These are phyloP conservation scores for Cercospora sp. DNA, from an alignment of 2,329 filamentous ascomycete genomes.

Conservation along the genomic window DNA sequence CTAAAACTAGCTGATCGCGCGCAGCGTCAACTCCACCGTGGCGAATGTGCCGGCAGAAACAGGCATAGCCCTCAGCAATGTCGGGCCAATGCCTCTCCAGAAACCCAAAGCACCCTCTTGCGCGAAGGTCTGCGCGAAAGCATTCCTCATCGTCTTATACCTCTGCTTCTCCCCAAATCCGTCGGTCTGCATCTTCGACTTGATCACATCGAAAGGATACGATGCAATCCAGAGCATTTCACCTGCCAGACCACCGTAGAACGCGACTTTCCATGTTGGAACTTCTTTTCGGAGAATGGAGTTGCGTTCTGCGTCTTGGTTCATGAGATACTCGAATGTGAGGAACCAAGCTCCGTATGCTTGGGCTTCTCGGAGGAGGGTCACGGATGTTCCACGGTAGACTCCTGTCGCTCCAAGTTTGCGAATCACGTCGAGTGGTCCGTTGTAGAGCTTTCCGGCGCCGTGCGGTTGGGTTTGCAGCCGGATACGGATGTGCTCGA, in stretches of 20 bases:
- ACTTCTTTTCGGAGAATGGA: slow-evolving; percentile 72
- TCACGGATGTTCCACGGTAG: slow-evolving; percentile 86
- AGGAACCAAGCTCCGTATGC: slow-evolving; percentile 97
- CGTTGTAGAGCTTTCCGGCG: slow-evolving; percentile 71
- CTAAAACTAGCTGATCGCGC: slow-evolving; percentile 36
- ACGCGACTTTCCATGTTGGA: slow-evolving; percentile 78
- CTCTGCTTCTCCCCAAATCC: slow-evolving; percentile 72
- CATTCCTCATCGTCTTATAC: slow-evolving; percentile 83
- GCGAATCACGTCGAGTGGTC: slow-evolving; percentile 85
- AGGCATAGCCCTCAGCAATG: slow-evolving; percentile 90
- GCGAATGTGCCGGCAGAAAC: slow-evolving; percentile 98
- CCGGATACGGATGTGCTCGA: slow-evolving; percentile 95
- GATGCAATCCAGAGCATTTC: slow-evolving; percentile 91
- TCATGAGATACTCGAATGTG: slow-evolving; percentile 95
- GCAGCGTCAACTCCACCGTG: slow-evolving; percentile 54
- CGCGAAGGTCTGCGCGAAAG: slow-evolving; percentile 79
- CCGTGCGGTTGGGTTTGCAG: slow-evolving; percentile 96
- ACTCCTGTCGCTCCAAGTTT: slow-evolving; percentile 75
- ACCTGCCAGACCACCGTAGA: slow-evolving; percentile 90
- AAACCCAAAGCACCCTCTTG: slow-evolving; percentile 79
- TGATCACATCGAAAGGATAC: slow-evolving; percentile 95
- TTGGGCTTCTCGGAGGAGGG: slow-evolving; percentile 82
- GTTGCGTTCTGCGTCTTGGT: slow-evolving; percentile 78
- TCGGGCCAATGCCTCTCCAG: slow-evolving; percentile 92
- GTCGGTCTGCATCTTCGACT: slow-evolving; percentile 99